These are phyloP conservation scores for Alternaria postmessia DNA, from an alignment of 2,329 filamentous ascomycete genomes.

Conservation along the genomic window DNA sequence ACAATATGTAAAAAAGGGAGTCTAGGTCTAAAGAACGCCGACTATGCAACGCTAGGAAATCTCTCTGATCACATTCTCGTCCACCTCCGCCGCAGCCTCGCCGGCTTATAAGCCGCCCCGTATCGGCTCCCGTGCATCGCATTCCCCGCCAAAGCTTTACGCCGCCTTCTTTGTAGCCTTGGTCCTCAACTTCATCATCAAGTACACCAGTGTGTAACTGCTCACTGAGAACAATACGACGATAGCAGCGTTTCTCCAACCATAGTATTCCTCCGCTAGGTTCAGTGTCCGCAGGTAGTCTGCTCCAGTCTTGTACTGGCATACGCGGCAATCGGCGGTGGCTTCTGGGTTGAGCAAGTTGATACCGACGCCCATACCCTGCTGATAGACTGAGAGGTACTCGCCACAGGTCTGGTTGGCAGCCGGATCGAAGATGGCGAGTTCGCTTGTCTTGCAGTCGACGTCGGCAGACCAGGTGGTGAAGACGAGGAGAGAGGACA, in stretches of 20 bases:
- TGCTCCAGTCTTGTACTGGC: slow-evolving; percentile 64
- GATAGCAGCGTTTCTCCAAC: slow-evolving; percentile 71
- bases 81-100: no score
- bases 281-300: slow-evolving; percentile 69
- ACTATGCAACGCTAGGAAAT: neutral
- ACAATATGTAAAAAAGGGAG: neutral
- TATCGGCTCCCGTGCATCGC: no score
- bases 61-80: no score
- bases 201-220: slow-evolving; percentile 60
- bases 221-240: slow-evolving; percentile 63
- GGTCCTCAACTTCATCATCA: slow-evolving; percentile 53
- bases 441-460: slow-evolving; percentile 42
- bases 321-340: slow-evolving; percentile 65
- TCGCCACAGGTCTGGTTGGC: slow-evolving; percentile 63
- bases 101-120: no score
- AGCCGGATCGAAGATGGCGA: slow-evolving; percentile 57
- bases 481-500: slow-evolving; percentile 50
- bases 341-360: slow-evolving; percentile 69
- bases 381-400: slow-evolving; percentile 65
- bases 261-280: slow-evolving; percentile 67
- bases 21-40: neutral
- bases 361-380: slow-evolving; percentile 52
- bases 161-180: slow-evolving; percentile 33
- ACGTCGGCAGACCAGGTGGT: slow-evolving; percentile 52
- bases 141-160: neutral